Percentiles rank a stretch among this genome's conserved stretches.
Evolutionary conservation across 371 early-diverging fungal genomes (phyloP).

Genomic region (Batrachochytrium dendrobatidis): DNA sequence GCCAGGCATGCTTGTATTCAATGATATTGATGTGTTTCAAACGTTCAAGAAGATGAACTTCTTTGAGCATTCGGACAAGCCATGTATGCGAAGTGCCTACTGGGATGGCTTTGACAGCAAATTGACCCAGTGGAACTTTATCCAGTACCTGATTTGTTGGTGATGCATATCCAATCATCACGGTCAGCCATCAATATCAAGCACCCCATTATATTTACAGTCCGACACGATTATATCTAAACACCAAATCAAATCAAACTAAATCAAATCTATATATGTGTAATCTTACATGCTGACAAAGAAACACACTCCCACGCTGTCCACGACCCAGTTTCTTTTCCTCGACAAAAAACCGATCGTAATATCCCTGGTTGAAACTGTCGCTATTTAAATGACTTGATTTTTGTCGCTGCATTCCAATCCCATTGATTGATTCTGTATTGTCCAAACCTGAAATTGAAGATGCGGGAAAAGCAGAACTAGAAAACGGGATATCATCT

Average conservation of each 20-base stretch:
- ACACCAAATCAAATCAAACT: not conserved
- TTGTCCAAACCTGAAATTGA: too few species aligned
- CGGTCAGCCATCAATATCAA: not conserved
- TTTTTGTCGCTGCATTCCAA: too few species aligned
- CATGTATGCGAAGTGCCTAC: constrained; percentile 85
- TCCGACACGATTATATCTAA: not conserved
- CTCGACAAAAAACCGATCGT: constrained; percentile 88
- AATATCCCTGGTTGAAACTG: constrained; percentile 69
- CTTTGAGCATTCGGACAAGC: constrained; percentile 88
- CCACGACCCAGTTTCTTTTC: constrained; percentile 81
- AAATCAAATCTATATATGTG: not conserved
- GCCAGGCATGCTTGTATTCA: constrained; percentile 56
- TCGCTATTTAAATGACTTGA: not conserved
- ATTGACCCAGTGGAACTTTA: constrained; percentile 52
- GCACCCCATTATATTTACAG: not conserved
- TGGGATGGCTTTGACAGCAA: constrained; percentile 90
- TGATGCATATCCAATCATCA: not conserved
- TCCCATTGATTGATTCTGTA: too few species aligned
- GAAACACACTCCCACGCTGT: constrained; percentile 80
- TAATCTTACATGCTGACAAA: constrained; percentile 65
- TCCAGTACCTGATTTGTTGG: constrained; percentile 54
- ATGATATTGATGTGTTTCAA: constrained; percentile 87
- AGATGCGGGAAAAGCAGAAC: too few species aligned
- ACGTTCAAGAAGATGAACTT: constrained; percentile 83
- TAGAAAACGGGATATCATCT: too few species aligned